Conservation (phyloP, 192 early-diverging fungal genomes). For the Coemansia sp. region DNA sequence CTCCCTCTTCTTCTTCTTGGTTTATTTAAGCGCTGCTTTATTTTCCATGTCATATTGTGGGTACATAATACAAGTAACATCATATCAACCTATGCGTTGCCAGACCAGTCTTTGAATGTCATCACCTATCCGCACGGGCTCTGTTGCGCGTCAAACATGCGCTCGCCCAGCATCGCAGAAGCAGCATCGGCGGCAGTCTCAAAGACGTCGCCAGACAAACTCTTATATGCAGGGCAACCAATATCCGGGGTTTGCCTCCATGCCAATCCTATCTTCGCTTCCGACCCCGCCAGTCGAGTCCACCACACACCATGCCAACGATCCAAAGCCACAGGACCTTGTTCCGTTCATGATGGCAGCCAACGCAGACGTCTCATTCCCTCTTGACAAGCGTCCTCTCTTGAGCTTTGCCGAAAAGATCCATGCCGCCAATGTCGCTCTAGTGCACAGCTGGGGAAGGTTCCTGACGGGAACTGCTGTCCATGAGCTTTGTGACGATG, state of each 20-base stretch:
- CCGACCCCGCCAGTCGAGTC: constrained; percentile 37
- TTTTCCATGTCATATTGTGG: too few relatives aligned
- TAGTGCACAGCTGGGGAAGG: constrained; percentile 50
- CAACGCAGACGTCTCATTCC: constrained; percentile 16
- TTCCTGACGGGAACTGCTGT: constrained; percentile 32
- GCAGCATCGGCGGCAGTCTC: neutral
- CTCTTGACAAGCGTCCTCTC: constrained; percentile 22
- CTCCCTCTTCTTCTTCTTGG: too few relatives aligned
- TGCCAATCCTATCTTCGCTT: constrained; percentile 12
- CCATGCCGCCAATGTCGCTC: constrained; percentile 38
- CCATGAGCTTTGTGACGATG: constrained; percentile 33
- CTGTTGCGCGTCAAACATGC: neutral
- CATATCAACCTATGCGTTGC: neutral
- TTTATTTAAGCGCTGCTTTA: too few relatives aligned
- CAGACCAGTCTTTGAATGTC: neutral
- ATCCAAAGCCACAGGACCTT: constrained; percentile 4
- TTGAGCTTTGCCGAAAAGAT: constrained; percentile 40
- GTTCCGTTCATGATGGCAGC: constrained; percentile 9
- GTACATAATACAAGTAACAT: constrained; percentile 1
- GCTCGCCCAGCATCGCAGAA: neutral
- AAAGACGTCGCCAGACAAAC: constrained; percentile 2
- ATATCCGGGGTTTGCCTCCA: neutral
- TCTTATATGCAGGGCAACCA: neutral
- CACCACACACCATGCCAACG: neutral
- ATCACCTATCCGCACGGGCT: neutral